Conservation (phyloP, 352 stramenopile genomes). For the Globisporangium cystogenes region DNA sequence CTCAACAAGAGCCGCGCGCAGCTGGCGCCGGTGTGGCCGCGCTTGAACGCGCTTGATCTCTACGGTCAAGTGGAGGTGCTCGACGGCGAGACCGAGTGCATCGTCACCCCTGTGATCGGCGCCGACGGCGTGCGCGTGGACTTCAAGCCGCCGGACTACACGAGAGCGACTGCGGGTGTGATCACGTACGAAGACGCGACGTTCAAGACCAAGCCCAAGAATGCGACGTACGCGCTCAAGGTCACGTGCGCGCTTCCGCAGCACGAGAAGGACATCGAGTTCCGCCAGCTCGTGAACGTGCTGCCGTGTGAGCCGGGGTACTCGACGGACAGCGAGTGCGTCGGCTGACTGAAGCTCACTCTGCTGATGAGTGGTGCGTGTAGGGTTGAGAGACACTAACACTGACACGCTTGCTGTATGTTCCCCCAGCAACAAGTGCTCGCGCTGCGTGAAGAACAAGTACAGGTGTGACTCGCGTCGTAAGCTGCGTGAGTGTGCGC, state of each 20-base stretch:
- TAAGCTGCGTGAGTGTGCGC: neutral
- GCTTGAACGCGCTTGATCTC: constrained; percentile 47
- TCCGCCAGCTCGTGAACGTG: constrained; percentile 25
- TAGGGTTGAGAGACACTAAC: neutral
- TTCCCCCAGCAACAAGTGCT: constrained; percentile 31
- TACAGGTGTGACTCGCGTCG: constrained; percentile 29
- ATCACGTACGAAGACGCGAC: constrained; percentile 32
- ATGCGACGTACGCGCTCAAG: constrained; percentile 26
- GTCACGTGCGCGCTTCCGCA: constrained; percentile 36
- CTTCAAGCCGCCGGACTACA: constrained; percentile 27
- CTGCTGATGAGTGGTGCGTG: neutral
- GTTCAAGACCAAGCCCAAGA: constrained; percentile 23
- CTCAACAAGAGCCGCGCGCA: constrained; percentile 24
- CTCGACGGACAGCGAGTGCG: constrained; percentile 31
- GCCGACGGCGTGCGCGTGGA: constrained; percentile 8
- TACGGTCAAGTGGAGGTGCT: constrained; percentile 62
- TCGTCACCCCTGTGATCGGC: constrained; percentile 6
- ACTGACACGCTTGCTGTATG: neutral
- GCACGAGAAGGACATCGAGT: constrained; percentile 19
- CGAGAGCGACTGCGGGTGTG: constrained; percentile 24
- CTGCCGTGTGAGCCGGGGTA: constrained; percentile 39
- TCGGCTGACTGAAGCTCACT: neutral
- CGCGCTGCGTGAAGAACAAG: constrained; percentile 36
- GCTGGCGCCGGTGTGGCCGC: constrained; percentile 33
- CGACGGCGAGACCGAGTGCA: constrained; percentile 40